Evolutionary conservation across 148 eudicot species (phyloP), one percentile per base, ranked within the genome.

Genomic region (Chenopodium suecicum): DNA sequence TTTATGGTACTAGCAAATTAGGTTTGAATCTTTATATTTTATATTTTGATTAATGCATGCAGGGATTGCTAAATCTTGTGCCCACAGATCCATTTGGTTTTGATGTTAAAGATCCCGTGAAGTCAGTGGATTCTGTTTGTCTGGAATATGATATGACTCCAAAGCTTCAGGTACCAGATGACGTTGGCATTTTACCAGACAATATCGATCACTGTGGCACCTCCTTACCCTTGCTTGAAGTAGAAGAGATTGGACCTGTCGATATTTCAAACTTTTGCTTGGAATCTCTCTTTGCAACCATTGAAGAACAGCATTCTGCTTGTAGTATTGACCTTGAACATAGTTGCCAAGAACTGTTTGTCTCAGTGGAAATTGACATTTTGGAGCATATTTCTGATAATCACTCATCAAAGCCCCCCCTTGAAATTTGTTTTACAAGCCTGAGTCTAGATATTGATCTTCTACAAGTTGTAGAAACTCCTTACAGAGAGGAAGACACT

Each of bases 181-280:
- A 87, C 80, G 80, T 47, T 79, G 82, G 69, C 86, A 78, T 73
- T 65, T 78, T 78, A 72, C 54, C 78, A 77, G 90, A 82, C 76
- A 82, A 83, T 73, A 62, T 22, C 34, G 82, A 83, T 74, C 71
- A 75, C 73, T 31, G 32, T 80, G 80, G 79, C 34, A 17, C 73
- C 71, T n/a, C 58, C 34, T 90, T 90, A 83, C 98, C 94, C 48
- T 88, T 89, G 70, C 85, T 91, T 34, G 99, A 96, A 89, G 91
- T 94, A 75, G 91, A 90, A 80, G 92, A 91, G 82, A 88, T 86
- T 75, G 86, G 83, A 83, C 80, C 88, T 69, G 93, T 82, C 84
- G 84, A 88, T 82, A 67, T 79, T 74, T 56, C 78, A 64, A 44
- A 71, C 72, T 70, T 73, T 41, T 79, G 68, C 71, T 70, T 75